Base-by-base conservation (phyloP, 441 rosid species). In the Eutrema salsugineum region DNA sequence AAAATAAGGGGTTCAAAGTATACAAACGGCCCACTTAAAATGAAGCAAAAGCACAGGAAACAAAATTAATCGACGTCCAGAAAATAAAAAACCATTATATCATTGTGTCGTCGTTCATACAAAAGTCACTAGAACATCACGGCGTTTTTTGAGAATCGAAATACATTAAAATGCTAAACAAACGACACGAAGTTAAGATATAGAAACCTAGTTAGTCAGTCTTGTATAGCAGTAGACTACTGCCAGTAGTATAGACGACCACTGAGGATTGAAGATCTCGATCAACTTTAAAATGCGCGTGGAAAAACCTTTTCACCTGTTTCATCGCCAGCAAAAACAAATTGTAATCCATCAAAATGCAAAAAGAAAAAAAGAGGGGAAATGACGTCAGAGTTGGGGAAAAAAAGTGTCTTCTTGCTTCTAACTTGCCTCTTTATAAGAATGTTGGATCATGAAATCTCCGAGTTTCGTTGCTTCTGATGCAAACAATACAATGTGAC, bases 201-300 rank as follows among this genome's bases (percentile, higher is more conserved):
- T 5, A 69, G 6, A 47, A 38, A 47, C 44, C 14, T 47, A 57
- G 6, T 48, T 47, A 57, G 6, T 48, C 27, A 32, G 16, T 38
- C 46, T 58, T 73, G 8, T n/a, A 0, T 57, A 9, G 27, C 27
- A 24, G 15, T n/a, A n/a, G n/a, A n/a, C n/a, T n/a, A n/a, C n/a
- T n/a, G n/a, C n/a, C n/a, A n/a, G n/a, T 32, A n/a, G 39, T 77
- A 70, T 86, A 91, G 22, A 94, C 71, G 35, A 77, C 87, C 19
- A 91, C 94, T 9, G 96, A 86, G 46, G 96, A 81, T 78, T 88
- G 99, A 75, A 90, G 94, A 77, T 87, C 88, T 10, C 94, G 87
- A 69, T 88, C 97, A 64, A 91, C 99, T 78, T 86, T 88, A 83
- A 94, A 94, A 77, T 94, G 96, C 38, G 96, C 84, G 78, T 89